A percentile compares a stretch with the other conserved stretches of the same genome.
Evolutionary conservation across 495 filamentous ascomycete genomes (phyloP).

Genomic region (Poronia punctata): DNA sequence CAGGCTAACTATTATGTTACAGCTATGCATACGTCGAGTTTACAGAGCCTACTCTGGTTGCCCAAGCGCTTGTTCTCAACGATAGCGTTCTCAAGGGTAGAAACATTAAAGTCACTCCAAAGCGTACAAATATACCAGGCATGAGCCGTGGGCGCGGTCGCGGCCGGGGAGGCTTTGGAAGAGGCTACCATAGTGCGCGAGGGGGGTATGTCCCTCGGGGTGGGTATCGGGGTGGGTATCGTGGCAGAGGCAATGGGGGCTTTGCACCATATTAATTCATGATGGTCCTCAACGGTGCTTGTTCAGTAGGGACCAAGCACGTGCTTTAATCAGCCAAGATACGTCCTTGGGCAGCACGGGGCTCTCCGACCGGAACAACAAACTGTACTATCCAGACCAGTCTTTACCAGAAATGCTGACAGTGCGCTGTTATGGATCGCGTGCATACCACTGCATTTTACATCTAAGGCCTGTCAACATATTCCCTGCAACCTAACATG

Average conservation of each 20-base stretch:
- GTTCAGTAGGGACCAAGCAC: no score
- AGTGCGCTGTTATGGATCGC: no score
- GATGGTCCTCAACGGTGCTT: no score
- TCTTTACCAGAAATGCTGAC: no score
- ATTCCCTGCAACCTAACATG: no score
- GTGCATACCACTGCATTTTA: no score
- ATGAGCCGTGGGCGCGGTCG: slow-evolving; percentile 73
- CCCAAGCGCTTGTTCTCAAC: slow-evolving; percentile 89
- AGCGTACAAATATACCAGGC: slow-evolving; percentile 94
- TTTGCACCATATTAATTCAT: slow-evolving; percentile 70
- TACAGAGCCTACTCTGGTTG: slow-evolving; percentile 86
- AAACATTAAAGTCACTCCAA: slow-evolving; percentile 94
- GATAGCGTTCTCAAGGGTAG: slow-evolving; percentile 94
- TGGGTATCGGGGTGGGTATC: slow-evolving; percentile 76
- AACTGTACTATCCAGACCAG: no score
- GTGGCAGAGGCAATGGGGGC: slow-evolving; percentile 64
- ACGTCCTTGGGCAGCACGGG: no score
- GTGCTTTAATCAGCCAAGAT: no score
- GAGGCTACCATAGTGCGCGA: slow-evolving; percentile 48
- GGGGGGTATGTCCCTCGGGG: slow-evolving; percentile 62
- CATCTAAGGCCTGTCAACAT: no score
- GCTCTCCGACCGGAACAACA: no score
- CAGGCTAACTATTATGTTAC: slow-evolving; percentile 36
- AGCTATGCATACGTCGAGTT: slow-evolving; percentile 99
- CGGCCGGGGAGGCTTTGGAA: slow-evolving; percentile 55